Conservation (phyloP, 257 asterid genomes). For the Rehmannia glutinosa region DNA sequence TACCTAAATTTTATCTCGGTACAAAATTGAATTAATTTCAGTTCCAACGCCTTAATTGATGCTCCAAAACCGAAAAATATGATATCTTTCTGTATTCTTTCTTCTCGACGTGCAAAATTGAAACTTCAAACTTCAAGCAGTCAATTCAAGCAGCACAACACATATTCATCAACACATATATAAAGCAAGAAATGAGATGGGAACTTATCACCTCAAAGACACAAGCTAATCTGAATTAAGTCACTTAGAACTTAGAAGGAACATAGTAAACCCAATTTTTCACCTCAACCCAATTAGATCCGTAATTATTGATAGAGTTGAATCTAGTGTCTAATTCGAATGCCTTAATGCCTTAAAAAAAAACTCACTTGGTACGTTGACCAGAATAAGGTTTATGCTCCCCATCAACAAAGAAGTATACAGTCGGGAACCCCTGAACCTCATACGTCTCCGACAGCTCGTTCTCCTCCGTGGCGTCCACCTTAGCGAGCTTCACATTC, state of each 20-base stretch:
- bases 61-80: not conserved
- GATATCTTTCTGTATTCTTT: not conserved
- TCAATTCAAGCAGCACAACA: not conserved
- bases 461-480: constrained; percentile 76
- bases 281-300: not conserved
- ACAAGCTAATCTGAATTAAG: not conserved
- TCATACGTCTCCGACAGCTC: constrained; percentile 74
- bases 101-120: not conserved
- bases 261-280: not conserved
- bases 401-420: constrained; percentile 77
- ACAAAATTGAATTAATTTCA: not conserved
- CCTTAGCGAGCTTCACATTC: constrained; percentile 78
- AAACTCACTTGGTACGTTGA: constrained; percentile 78
- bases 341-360: not conserved
- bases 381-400: constrained; percentile 68
- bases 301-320: not conserved
- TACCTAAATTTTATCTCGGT: not conserved
- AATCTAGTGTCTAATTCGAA: not conserved
- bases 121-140: not conserved
- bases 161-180: not conserved
- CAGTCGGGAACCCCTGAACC: constrained; percentile 80
- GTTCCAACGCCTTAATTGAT: not conserved
- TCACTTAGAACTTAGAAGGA: not conserved
- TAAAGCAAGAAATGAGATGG: not conserved
- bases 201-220: not conserved